Conservation (phyloP, 2,329 filamentous ascomycete genomes). For the Diaporthe eres region DNA sequence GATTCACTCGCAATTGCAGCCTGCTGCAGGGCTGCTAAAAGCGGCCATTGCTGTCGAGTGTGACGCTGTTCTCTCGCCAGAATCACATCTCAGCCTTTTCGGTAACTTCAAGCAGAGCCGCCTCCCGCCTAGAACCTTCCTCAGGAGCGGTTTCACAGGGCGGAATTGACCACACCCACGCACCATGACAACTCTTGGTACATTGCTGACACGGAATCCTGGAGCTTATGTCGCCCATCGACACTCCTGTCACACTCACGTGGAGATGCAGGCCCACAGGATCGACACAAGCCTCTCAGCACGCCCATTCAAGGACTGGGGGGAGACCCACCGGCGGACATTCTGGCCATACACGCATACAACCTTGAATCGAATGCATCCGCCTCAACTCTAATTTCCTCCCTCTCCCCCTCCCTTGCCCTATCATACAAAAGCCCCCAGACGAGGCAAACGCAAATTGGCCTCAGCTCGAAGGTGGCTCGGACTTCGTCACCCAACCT, state of each 20-base stretch:
- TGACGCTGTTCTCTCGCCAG: slow-evolving; percentile 1
- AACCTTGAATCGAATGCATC: slow-evolving; percentile 24
- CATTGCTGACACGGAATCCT: slow-evolving; percentile 22
- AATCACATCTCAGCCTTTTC: slow-evolving; percentile 17
- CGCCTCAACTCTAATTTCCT: slow-evolving; percentile 21
- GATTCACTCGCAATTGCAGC: not conserved
- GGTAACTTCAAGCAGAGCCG: slow-evolving; percentile 26
- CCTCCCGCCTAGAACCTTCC: slow-evolving; percentile 23
- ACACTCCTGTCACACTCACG: slow-evolving; percentile 25
- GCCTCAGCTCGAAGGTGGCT: slow-evolving; percentile 10
- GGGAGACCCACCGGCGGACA: slow-evolving; percentile 12
- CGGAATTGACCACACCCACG: slow-evolving; percentile 17
- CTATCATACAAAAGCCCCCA: not conserved
- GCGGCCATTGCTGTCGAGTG: slow-evolving; percentile 1
- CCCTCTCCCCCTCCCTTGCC: not conserved
- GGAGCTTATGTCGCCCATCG: slow-evolving; percentile 23
- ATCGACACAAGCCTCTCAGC: slow-evolving; percentile 17
- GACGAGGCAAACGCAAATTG: slow-evolving; percentile 13
- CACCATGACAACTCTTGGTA: slow-evolving; percentile 23
- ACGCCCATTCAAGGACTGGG: slow-evolving; percentile 23
- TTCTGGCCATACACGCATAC: slow-evolving; percentile 2
- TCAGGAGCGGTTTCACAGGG: slow-evolving; percentile 31
- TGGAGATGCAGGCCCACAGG: slow-evolving; percentile 27
- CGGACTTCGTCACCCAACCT: slow-evolving; percentile 19
- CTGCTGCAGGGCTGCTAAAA: slow-evolving; percentile 9